These are phyloP conservation scores for Ogataea paradorogensis DNA, from an alignment of 805 yeast species.

Conservation along the genomic window DNA sequence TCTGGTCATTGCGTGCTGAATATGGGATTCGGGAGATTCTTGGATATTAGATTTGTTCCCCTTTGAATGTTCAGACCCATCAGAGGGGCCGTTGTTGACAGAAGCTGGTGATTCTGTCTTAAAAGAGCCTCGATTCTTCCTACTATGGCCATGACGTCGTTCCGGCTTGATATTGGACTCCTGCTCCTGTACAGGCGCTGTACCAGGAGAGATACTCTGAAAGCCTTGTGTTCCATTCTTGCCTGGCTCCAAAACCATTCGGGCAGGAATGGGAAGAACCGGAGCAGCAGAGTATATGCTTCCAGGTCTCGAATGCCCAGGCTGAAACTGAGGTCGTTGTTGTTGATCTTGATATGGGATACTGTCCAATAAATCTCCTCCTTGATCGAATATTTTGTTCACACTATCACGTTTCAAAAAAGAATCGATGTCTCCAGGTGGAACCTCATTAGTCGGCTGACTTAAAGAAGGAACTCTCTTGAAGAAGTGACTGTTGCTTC, in stretches of 20 bases:
- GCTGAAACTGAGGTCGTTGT: constrained; percentile 20
- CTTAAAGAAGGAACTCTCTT: constrained; percentile 31
- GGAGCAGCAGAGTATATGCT: constrained; percentile 24
- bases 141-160: not conserved
- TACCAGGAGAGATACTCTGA: not conserved
- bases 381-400: constrained; percentile 28
- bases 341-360: constrained; percentile 25
- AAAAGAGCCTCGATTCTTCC: not conserved
- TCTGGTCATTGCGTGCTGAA: not conserved
- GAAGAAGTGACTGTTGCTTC: constrained; percentile 30
- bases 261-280: constrained; percentile 22
- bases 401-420: constrained; percentile 36
- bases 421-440: constrained; percentile 33
- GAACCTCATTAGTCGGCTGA: constrained; percentile 28
- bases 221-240: constrained; percentile 1
- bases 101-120: not conserved
- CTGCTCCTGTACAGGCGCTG: constrained; percentile 1
- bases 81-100: not conserved
- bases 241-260: constrained; percentile 13
- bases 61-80: not conserved
- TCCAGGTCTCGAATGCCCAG: constrained; percentile 18
- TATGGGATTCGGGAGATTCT: not conserved
- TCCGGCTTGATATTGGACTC: not conserved
- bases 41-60: not conserved
- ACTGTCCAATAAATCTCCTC: constrained; percentile 27